phyloP scores from a whole-genome alignment of 768 basidiomycete genomes.

The Auricularia sp. region DNA sequence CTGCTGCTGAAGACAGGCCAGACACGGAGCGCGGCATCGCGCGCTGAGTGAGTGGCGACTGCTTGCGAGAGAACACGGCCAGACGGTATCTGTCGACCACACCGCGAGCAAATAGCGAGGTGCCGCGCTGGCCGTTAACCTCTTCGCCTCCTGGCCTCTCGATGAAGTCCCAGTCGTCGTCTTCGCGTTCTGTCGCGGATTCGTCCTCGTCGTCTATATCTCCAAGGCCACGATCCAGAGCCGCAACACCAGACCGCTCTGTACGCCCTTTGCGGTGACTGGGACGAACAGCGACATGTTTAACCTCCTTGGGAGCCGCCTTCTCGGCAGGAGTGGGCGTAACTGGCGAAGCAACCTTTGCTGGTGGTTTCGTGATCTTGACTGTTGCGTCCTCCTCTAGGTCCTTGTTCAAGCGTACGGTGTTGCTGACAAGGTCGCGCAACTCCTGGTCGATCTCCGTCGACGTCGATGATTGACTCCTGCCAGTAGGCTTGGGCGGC shows the following conservation, averaged over 20 bases:
- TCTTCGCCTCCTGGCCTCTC: constrained; percentile 76
- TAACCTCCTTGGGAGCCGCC: constrained; percentile 4
- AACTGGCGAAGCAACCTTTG: constrained; percentile 19
- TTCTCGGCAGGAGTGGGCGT: constrained; percentile 26
- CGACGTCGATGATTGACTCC: constrained; percentile 17
- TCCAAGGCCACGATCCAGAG: constrained; percentile 62
- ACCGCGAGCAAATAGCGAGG: constrained; percentile 81
- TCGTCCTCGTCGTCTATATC: constrained; percentile 40
- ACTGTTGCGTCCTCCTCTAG: background rate
- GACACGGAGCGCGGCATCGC: constrained; percentile 41
- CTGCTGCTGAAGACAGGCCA: constrained; percentile 42
- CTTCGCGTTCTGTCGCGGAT: constrained; percentile 39
- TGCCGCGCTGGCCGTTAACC: constrained; percentile 67
- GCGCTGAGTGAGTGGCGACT: constrained; percentile 52
- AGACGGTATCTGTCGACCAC: constrained; percentile 82
- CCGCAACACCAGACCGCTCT: constrained; percentile 77
- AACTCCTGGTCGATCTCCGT: constrained; percentile 1
- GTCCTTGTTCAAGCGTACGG: constrained; percentile 3
- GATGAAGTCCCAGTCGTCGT: constrained; percentile 89
- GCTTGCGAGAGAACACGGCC: constrained; percentile 69
- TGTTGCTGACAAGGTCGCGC: constrained; percentile 4
- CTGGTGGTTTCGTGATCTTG: constrained; percentile 4
- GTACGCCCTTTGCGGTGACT: constrained; percentile 25
- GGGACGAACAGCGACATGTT: constrained; percentile 14
- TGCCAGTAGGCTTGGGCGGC: constrained; percentile 18